Evolutionary conservation across 768 basidiomycete genomes (phyloP).

Genomic region (Podaxis sp.): DNA sequence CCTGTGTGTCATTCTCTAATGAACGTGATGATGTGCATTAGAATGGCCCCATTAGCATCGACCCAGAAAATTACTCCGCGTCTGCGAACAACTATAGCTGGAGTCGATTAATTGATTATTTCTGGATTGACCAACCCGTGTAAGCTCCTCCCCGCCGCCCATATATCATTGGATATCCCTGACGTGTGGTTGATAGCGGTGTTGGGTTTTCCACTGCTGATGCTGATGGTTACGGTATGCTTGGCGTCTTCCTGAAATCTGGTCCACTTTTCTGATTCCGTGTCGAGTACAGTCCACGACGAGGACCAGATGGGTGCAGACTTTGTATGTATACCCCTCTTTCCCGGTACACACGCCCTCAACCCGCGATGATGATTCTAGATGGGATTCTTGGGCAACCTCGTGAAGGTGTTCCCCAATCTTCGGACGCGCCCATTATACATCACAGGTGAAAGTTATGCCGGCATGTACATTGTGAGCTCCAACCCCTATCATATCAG

Average conservation of each 20-base stretch:
- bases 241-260: not conserved
- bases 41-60: slow-evolving; percentile 71
- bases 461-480: slow-evolving; percentile 67
- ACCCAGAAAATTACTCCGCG: slow-evolving; percentile 42
- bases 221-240: slow-evolving; percentile 54
- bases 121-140: slow-evolving; percentile 79
- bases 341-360: not conserved
- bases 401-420: slow-evolving; percentile 73
- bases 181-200: slow-evolving; percentile 29
- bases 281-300: slow-evolving; percentile 39
- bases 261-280: slow-evolving; percentile 2
- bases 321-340: slow-evolving; percentile 37
- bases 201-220: slow-evolving; percentile 67
- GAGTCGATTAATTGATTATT: slow-evolving; percentile 59
- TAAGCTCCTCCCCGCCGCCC: slow-evolving; percentile 21
- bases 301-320: slow-evolving; percentile 66
- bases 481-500: slow-evolving; percentile 1
- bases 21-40: slow-evolving; percentile 21
- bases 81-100: slow-evolving; percentile 55
- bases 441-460: slow-evolving; percentile 73
- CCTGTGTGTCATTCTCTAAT: not conserved
- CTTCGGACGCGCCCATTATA: slow-evolving; percentile 65
- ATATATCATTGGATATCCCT: not conserved
- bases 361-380: slow-evolving; percentile 22
- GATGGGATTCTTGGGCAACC: slow-evolving; percentile 71